phyloP scores from a whole-genome alignment of 495 filamentous ascomycete species.

The Aspergillus conjunctus region DNA sequence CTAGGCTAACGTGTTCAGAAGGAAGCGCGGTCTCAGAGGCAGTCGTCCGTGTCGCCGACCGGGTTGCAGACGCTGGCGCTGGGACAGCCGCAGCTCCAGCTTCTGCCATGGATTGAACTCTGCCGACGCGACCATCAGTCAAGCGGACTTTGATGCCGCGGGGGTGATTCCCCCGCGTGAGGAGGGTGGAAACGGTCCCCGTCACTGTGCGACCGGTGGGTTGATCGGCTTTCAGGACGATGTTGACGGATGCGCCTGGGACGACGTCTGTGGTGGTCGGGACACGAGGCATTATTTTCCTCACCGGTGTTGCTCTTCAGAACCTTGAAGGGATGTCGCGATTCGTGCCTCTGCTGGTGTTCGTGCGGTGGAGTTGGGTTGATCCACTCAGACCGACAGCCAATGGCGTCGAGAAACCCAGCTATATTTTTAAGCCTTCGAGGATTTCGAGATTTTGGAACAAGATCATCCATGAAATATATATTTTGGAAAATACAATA shows the following conservation, averaged over 20 bases:
- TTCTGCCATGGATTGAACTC: conserved; percentile 54
- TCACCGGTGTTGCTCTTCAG: too few relatives aligned
- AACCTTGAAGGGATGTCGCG: too few relatives aligned
- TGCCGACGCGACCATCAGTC: conserved; percentile 64
- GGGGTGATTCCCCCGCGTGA: conserved; percentile 72
- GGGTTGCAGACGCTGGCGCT: background rate
- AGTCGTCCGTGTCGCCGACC: background rate
- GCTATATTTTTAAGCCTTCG: too few relatives aligned
- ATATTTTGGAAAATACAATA: too few relatives aligned
- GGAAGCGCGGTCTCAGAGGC: conserved; percentile 10
- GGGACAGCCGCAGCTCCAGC: background rate
- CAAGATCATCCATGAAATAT: too few relatives aligned
- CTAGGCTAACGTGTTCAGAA: conserved; percentile 17
- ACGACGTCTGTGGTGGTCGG: conserved; percentile 26
- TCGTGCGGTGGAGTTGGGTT: too few relatives aligned
- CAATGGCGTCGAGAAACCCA: too few relatives aligned
- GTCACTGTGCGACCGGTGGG: conserved; percentile 65
- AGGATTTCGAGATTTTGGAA: too few relatives aligned
- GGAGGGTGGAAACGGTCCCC: conserved; percentile 60
- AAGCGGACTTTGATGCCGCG: conserved; percentile 76
- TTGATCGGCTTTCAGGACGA: conserved; percentile 72
- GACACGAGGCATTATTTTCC: conserved; percentile 15
- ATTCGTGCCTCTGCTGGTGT: too few relatives aligned
- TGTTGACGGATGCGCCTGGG: conserved; percentile 61
- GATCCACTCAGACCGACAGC: too few relatives aligned